These are phyloP conservation scores for Claviceps spartinae DNA, from an alignment of 2,329 filamentous ascomycete genomes.

Conservation along the genomic window DNA sequence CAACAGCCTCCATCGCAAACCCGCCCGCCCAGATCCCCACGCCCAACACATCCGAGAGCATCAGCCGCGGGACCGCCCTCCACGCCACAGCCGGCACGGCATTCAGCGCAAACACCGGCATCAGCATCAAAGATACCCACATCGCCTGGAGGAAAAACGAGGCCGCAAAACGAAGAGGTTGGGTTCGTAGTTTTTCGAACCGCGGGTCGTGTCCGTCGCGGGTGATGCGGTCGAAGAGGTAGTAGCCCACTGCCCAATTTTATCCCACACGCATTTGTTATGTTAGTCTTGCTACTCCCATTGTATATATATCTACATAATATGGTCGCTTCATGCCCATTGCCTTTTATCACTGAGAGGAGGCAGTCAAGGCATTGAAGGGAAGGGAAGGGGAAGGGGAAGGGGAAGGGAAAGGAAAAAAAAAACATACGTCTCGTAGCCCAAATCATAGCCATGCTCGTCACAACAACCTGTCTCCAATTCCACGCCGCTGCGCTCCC, in stretches of 20 bases:
- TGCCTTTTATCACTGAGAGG: no score
- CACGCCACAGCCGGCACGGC: conserved; percentile 41
- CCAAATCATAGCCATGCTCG: conserved; percentile 37
- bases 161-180: conserved; percentile 20
- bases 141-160: conserved; percentile 43
- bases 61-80: conserved; percentile 29
- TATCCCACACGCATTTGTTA: no score
- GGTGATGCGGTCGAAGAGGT: conserved; percentile 49
- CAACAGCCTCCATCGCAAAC: conserved; percentile 44
- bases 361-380: no score
- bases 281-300: no score
- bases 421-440: conserved; percentile 38
- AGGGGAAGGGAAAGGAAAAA: not conserved
- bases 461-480: conserved; percentile 40
- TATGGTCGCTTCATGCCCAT: no score
- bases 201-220: conserved; percentile 43
- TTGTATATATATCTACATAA: no score
- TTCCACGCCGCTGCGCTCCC: conserved; percentile 26
- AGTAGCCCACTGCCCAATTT: conserved; percentile 39
- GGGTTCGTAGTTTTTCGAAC: conserved; percentile 27
- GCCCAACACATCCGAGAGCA: conserved; percentile 41
- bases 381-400: no score
- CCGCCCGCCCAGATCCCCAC: conserved; percentile 45
- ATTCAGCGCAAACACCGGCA: conserved; percentile 53
- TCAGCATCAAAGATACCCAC: conserved; percentile 54